Evolutionary conservation across 345 rosid species (phyloP), one percentile per base, ranked within the genome.

Genomic region (Murraya koenigii): DNA sequence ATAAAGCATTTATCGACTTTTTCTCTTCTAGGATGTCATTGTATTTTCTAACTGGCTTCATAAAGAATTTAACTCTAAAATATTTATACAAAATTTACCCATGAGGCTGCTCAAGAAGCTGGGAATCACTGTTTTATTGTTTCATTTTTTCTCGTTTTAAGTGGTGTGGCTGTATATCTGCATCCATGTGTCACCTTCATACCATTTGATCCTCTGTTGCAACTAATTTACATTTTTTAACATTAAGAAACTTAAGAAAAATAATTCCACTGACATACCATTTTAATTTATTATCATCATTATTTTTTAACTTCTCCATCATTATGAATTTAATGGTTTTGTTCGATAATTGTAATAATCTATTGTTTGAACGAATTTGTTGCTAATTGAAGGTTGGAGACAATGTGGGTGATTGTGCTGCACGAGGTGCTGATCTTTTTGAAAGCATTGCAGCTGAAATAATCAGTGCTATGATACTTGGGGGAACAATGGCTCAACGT

Each of bases 371-470:
- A 35, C 2, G 15, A 35, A 65, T 65, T 35, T 64, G 49, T 79
- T 79, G 13, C 58, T 26, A 77, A 66, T 65, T 79, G 74, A 66
- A 96, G 99, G 99, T 96, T 75, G 97, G 98, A 84, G 99, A 94
- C 83, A 96, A 96, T 87, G 99, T 96, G 71, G 99, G 99, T 72
- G 99, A 96, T 84, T 96, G 98, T 89, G 99, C 99, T 84, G 98
- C 98, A 68, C 90, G 98, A 77, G 99, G 99, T 80, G 99, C 99
- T 81, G 97, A 96, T 86, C 97, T 96, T 78, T 96, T 96, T 82
- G 99, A 96, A 89, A 96, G 99, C 82, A 96, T 96, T 76, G 99
- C 98, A 23, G 99, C 98, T 80, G 99, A 96, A 90, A 96, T 94
- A 77, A 91, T 96, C 74, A 96, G 98, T 84, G 98, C 99, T 67